A percentile compares a stretch with the other conserved stretches of the same genome.
phyloP scores from a whole-genome alignment of 129 eudicot species.

The Arctium lappa region DNA sequence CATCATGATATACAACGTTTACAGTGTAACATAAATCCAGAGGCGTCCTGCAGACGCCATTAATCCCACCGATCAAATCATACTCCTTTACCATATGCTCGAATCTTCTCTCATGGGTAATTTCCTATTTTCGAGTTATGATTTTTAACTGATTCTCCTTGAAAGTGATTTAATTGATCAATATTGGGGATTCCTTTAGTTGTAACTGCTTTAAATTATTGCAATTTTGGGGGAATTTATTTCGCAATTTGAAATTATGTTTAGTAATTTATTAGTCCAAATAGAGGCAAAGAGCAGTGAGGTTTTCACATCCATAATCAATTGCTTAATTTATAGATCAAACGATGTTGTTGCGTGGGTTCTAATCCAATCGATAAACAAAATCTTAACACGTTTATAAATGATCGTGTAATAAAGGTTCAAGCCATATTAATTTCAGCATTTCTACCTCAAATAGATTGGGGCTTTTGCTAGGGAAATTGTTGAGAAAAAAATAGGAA shows the following conservation, averaged over 20 bases:
- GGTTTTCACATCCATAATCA: not conserved
- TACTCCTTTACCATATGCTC: slow-evolving; percentile 49
- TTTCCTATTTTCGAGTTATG: too few relatives aligned
- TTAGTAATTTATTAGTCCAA: not conserved
- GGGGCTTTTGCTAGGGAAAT: not conserved
- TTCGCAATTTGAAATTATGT: not conserved
- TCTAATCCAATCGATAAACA: not conserved
- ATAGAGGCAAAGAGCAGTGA: not conserved
- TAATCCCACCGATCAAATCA: slow-evolving; percentile 69
- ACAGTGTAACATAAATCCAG: slow-evolving; percentile 39
- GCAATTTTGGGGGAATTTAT: not conserved
- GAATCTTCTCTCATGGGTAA: slow-evolving; percentile 56
- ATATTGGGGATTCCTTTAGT: too few relatives aligned
- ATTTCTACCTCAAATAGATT: not conserved
- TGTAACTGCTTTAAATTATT: not conserved
- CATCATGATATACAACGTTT: slow-evolving; percentile 44
- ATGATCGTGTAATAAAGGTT: not conserved
- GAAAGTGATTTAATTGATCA: too few relatives aligned
- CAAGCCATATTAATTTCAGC: not conserved
- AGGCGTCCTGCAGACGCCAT: slow-evolving; percentile 46
- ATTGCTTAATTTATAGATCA: not conserved
- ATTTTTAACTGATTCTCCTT: too few relatives aligned
- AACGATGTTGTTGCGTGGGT: not conserved
- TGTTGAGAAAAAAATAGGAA: too few relatives aligned
- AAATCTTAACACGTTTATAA: not conserved